These are phyloP conservation scores for Fusarium devonianum DNA, from an alignment of 2,329 filamentous ascomycete species.

Conservation along the genomic window DNA sequence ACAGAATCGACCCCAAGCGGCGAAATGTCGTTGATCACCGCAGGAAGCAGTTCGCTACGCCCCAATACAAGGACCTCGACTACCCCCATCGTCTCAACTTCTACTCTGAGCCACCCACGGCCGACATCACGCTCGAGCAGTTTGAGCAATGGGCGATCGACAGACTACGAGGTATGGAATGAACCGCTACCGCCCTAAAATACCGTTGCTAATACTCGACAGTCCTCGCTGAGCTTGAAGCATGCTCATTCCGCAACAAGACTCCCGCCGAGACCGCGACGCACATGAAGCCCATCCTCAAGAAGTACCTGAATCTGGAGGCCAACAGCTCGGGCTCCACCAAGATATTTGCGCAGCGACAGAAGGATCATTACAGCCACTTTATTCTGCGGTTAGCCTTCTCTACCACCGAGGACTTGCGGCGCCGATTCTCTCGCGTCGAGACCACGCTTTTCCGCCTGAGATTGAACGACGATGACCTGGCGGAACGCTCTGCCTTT, in stretches of 20 bases:
- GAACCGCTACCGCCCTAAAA: rapidly evolving
- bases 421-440: slow-evolving; percentile 82
- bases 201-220: slow-evolving; percentile 19
- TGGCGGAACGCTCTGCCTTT: slow-evolving; percentile 76
- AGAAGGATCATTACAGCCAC: slow-evolving; percentile 97
- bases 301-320: slow-evolving; percentile 85
- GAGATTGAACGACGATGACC: slow-evolving; percentile 79
- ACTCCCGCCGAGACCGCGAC: slow-evolving; percentile 79
- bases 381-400: slow-evolving; percentile 96
- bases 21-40: slow-evolving; percentile 79
- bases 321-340: slow-evolving; percentile 71
- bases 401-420: slow-evolving; percentile 86
- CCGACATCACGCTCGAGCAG: slow-evolving; percentile 93
- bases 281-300: slow-evolving; percentile 85
- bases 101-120: slow-evolving; percentile 85
- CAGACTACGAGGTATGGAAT: slow-evolving; percentile 73
- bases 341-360: slow-evolving; percentile 74
- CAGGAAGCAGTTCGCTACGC: slow-evolving; percentile 84
- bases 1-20: slow-evolving; percentile 72
- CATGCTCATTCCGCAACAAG: slow-evolving; percentile 94
- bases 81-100: slow-evolving; percentile 93
- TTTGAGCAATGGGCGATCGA: slow-evolving; percentile 99
- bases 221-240: slow-evolving; percentile 90
- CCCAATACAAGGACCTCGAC: slow-evolving; percentile 76
- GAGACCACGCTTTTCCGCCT: slow-evolving; percentile 91